Conservation (phyloP, 2,329 filamentous ascomycete genomes). For the Alternaria consortialis region DNA sequence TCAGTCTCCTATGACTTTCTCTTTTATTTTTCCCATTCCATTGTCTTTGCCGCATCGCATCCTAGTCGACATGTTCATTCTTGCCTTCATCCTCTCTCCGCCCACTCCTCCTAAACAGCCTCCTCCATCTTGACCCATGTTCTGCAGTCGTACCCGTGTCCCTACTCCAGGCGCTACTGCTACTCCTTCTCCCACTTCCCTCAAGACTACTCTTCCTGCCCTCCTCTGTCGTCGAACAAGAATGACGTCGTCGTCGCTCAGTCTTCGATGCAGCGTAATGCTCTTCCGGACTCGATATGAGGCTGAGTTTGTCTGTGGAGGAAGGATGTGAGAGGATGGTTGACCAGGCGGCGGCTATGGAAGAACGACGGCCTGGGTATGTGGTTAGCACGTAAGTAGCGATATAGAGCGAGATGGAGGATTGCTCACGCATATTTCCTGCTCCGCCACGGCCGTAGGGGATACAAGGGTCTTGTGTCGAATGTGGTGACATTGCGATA, state of each 20-base stretch:
- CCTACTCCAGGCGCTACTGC: constrained; percentile 9
- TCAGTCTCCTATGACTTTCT: no score
- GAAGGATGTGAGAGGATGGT: constrained; percentile 6
- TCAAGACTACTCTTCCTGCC: constrained; percentile 4
- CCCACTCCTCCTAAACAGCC: background rate
- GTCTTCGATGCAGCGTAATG: constrained; percentile 15
- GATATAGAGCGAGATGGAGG: background rate
- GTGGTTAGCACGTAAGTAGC: background rate
- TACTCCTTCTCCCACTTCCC: background rate
- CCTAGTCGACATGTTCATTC: background rate
- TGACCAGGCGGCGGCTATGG: constrained; percentile 17
- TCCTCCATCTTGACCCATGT: background rate
- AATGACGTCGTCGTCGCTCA: background rate
- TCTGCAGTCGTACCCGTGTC: background rate
- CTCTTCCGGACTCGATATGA: constrained; percentile 13
- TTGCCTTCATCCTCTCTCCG: background rate
- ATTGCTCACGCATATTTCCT: constrained; percentile 21
- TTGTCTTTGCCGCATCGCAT: background rate
- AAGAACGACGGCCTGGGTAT: constrained; percentile 19
- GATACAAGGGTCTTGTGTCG: constrained; percentile 11
- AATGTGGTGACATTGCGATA: background rate
- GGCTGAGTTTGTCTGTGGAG: background rate
- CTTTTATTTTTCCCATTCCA: background rate
- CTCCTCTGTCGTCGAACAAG: background rate
- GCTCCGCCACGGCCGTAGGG: constrained; percentile 24